phyloP scores from a whole-genome alignment of 2,329 filamentous ascomycete species.

The Trichophyton rubrum region DNA sequence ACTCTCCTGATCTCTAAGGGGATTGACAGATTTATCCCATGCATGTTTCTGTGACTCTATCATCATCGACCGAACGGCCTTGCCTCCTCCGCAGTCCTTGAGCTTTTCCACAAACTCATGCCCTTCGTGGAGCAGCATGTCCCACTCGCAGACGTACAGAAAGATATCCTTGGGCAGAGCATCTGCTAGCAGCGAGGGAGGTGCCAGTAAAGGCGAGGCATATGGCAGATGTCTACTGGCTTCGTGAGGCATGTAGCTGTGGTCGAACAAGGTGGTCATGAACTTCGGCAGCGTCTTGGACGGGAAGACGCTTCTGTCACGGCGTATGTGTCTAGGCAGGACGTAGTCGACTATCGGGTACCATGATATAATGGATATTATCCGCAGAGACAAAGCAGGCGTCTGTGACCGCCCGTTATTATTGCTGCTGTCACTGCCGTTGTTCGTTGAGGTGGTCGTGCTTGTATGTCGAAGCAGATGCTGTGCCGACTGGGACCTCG shows the following conservation, averaged over 20 bases:
- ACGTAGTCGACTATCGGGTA: constrained; percentile 53
- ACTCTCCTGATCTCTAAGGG: constrained; percentile 33
- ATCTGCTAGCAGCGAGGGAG: constrained; percentile 40
- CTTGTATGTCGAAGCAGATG: constrained; percentile 12
- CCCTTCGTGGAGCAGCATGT: constrained; percentile 53
- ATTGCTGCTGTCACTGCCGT: constrained; percentile 3
- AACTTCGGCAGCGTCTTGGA: constrained; percentile 37
- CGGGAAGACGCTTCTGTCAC: constrained; percentile 42
- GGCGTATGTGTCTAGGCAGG: constrained; percentile 45
- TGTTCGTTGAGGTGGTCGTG: constrained; percentile 24
- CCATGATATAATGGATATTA: constrained; percentile 48
- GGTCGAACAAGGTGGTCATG: constrained; percentile 39
- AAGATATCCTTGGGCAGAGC: constrained; percentile 48
- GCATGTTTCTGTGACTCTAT: constrained; percentile 36
- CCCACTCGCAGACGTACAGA: constrained; percentile 52
- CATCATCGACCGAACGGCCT: constrained; percentile 34
- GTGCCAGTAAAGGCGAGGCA: constrained; percentile 46
- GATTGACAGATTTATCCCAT: constrained; percentile 39
- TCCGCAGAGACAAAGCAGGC: constrained; percentile 28
- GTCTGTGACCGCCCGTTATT: background rate
- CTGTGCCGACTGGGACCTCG: constrained; percentile 13
- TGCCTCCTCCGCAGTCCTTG: constrained; percentile 25
- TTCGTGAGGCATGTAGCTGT: constrained; percentile 36
- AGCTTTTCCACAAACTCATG: constrained; percentile 33
- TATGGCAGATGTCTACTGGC: constrained; percentile 44